Evolutionary conservation across 306 rosid genomes (phyloP).

Genomic region (Corylus avellana): DNA sequence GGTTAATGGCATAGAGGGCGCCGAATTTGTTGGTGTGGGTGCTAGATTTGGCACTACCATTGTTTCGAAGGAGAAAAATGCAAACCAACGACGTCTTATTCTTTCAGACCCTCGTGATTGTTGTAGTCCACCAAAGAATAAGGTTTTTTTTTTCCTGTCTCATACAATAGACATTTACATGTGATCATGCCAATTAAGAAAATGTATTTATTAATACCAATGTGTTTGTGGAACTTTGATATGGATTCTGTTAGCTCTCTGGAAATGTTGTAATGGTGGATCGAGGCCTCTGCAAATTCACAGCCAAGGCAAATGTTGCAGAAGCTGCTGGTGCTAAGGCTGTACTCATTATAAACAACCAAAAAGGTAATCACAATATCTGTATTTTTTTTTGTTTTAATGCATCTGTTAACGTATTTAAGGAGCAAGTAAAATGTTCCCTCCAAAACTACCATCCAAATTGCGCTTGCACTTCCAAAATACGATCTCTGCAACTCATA

Average conservation of each 20-base stretch:
- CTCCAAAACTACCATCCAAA: too few species aligned
- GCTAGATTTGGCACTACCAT: slow-evolving; percentile 90
- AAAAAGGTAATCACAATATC: slow-evolving; percentile 55
- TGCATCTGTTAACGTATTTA: neutral
- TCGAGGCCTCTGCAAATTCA: slow-evolving; percentile 88
- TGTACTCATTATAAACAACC: slow-evolving; percentile 77
- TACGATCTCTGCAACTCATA: too few species aligned
- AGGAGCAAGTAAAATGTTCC: neutral
- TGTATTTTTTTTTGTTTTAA: neutral
- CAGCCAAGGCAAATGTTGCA: slow-evolving; percentile 75
- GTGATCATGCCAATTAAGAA: slow-evolving; percentile 7
- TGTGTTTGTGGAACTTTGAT: slow-evolving; percentile 17
- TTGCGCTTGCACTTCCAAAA: too few species aligned
- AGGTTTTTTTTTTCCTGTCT: slow-evolving; percentile 51
- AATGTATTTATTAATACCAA: slow-evolving; percentile 8
- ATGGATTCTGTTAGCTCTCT: slow-evolving; percentile 52
- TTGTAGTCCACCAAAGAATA: slow-evolving; percentile 61
- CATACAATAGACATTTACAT: slow-evolving; percentile 12
- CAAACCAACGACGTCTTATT: slow-evolving; percentile 61
- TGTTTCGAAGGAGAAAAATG: slow-evolving; percentile 89
- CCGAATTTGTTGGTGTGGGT: slow-evolving; percentile 88
- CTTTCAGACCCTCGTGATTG: slow-evolving; percentile 84
- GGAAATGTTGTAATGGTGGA: slow-evolving; percentile 91
- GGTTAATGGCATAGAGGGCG: slow-evolving; percentile 74
- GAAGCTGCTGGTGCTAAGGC: slow-evolving; percentile 95